Evolutionary conservation across 306 rosid species (phyloP).

Genomic region (Acacia confusa): DNA sequence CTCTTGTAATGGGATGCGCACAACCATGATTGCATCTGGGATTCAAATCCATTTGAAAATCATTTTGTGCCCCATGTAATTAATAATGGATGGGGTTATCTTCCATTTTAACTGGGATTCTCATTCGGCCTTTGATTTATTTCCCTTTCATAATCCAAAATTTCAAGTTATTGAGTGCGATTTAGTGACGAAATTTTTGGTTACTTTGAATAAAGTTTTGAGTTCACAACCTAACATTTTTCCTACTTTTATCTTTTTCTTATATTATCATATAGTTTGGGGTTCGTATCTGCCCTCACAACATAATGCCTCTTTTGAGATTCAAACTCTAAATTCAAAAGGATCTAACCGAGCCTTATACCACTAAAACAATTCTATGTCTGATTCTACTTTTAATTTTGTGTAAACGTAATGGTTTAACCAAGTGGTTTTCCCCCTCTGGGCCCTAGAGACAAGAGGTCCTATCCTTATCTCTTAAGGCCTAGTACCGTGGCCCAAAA

Average conservation of each 20-base stretch:
- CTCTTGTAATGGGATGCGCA: not conserved
- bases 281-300: too few relatives aligned
- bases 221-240: not conserved
- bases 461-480: not conserved
- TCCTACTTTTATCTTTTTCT: not conserved
- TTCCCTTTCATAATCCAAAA: not conserved
- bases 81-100: not conserved
- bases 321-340: fast-evolving
- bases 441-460: not conserved
- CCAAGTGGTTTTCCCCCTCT: not conserved
- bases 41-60: not conserved
- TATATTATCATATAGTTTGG: too few relatives aligned
- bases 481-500: not conserved
- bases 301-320: too few relatives aligned
- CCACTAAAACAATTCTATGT: fast-evolving
- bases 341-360: too few relatives aligned
- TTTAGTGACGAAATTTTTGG: not conserved
- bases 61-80: not conserved
- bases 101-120: not conserved
- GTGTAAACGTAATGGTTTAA: not conserved
- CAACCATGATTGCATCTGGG: not conserved
- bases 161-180: not conserved
- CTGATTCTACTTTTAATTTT: too few relatives aligned
- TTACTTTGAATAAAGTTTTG: too few relatives aligned
- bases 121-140: not conserved